Conservation (phyloP, 805 yeast genomes). For the Yarrowia porcina region DNA sequence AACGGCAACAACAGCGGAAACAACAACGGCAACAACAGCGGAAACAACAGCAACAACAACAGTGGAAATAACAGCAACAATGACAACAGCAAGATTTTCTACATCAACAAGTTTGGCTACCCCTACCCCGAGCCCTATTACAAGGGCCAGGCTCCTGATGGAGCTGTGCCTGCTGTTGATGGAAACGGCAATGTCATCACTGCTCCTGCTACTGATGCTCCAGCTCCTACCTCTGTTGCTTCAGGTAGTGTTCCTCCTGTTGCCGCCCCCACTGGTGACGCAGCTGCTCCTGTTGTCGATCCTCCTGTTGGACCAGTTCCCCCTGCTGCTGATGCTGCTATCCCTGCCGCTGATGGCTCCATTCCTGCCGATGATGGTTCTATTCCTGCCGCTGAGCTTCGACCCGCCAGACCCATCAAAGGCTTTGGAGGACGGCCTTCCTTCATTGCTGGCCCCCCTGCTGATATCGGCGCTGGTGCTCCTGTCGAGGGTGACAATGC, state of each 20-base stretch:
- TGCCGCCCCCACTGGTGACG: not conserved
- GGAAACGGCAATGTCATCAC: not conserved
- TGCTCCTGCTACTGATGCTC: not conserved
- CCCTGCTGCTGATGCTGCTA: not conserved
- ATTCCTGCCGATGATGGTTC: not conserved
- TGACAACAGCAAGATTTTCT: not conserved
- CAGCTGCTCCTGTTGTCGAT: not conserved
- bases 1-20: not conserved
- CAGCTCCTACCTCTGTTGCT: not conserved
- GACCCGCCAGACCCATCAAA: no score
- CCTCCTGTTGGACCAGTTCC: not conserved
- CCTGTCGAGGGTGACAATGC: not conserved
- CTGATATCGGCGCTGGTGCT: no score
- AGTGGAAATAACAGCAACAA: not conserved
- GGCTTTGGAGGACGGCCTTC: no score
- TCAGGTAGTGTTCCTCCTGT: no score
- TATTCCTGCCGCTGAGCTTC: no score
- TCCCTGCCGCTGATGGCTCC: not conserved
- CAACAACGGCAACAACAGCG: not conserved
- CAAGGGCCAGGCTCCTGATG: not conserved
- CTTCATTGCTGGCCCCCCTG: no score
- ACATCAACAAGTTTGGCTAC: not conserved
- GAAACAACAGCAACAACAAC: not conserved
- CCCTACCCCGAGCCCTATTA: not conserved
- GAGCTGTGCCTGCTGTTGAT: not conserved